Base-by-base conservation (phyloP, 129 eudicot genomes). In the Lactuca saligna region DNA sequence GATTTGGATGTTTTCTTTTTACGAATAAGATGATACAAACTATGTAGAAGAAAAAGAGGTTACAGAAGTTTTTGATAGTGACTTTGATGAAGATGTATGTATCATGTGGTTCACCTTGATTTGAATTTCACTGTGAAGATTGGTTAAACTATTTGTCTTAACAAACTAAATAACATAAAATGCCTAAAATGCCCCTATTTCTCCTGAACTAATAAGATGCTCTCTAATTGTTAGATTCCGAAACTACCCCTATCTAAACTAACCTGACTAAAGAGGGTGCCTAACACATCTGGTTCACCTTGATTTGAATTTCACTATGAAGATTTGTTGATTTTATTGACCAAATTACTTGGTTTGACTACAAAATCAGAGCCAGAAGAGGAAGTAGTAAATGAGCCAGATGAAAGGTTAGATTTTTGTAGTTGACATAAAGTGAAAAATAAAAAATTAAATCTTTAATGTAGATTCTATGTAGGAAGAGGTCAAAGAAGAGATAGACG, bases 21-120 rank as follows among this genome's bases (percentile, higher is more conserved):
- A 92, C 95, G 98, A 89, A 75, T 96, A 81, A 77, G 69, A 86
- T 65, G 98, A 92, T 61, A 79, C 66, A 17, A 86, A 89, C 56
- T 92, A 92, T 78, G 90, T 84, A 77, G 98, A 77, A 65, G 98
- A 89, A 73, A 71, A 58, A 66, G 98, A 89, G 76, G 88, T 57
- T 65, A 96, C 76, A 7, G 96, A 92, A 77, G 91, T 86, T 68
- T 92, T 86, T 56, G 98, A 92, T 78, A 92, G 98, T 54, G 98
- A 92, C 64, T 89, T 92, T 63, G 90, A 92, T 77, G 91, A 84
- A 67, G 95, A 89, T 70, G 98, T 92, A 70, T 74, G 96, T 81
- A 14, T 34, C 9, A 31, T 38, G 17, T 71, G 44, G 54, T 60
- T 57, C 41, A 6, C 17, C 38, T n/a, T 20, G 20, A 20, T 20